Evolutionary conservation across 495 filamentous ascomycete species (phyloP), one percentile per base, ranked within the genome.

Genomic region (Neurospora cerealis): DNA sequence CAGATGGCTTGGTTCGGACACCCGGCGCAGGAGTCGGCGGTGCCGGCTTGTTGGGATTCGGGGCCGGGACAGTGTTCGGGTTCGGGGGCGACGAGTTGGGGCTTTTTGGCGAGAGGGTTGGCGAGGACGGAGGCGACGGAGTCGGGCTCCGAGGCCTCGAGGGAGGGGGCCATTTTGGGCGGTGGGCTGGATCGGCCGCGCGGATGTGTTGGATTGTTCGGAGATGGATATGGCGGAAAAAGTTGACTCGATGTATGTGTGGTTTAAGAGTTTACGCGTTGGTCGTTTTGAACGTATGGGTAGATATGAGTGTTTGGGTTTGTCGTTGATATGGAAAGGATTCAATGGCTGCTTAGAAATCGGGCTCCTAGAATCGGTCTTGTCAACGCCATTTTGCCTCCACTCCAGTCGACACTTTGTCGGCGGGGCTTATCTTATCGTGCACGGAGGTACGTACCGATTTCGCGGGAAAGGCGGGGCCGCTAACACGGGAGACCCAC

Each of bases 51-150:
- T 75, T 93, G 87, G 36, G 93, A 96, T 83, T 97, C 93, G 42
- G 96, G 96, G 3, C 96, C 96, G 39, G 96, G 96, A 78, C 96
- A 99, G 86, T 98, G 94, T 82, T 98, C 93, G 78, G 96, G 96
- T 78, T 97, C 94, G 42, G 95, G 96, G 32, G 96, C 96, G 73
- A 98, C 91, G 71, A 98, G 92, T 70, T 92, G 86, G 8, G 95
- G 93, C 15, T 89, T 88, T 46, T 86, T 83, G 79, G 92, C 91
- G 70, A 93, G 86, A 6, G 91, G 89, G 72, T 91, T 89, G 69
- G 89, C 83, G 74, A 96, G 85, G 74, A 88, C 86, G 71, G 91
- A 90, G 74, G 90, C 85, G 74, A 89, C 86, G 28, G 88, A 80
- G 34, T 86, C 85, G 28, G 90, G 87, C 28, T 66, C 54, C 17